Evolutionary conservation across 2,329 filamentous ascomycete genomes (phyloP).

Genomic region (Alternaria triticina): DNA sequence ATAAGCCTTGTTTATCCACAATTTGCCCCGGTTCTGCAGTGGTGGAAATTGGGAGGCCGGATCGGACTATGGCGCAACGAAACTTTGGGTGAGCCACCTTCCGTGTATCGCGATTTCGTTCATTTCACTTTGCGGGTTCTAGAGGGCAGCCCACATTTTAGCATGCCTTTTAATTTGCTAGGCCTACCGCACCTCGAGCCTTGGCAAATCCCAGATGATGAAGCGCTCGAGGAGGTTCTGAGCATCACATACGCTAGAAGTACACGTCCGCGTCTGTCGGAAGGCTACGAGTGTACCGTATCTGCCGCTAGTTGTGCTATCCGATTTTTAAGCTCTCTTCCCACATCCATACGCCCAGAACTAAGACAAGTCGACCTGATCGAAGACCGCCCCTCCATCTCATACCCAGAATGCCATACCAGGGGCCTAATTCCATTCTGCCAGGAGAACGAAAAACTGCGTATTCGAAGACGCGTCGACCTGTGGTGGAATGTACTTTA

Average conservation of each 20-base stretch:
- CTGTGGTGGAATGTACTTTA: background rate
- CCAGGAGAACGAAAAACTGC: background rate
- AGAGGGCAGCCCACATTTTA: fast-evolving
- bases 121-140: fast-evolving
- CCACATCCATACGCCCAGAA: fast-evolving
- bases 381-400: background rate
- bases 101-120: background rate
- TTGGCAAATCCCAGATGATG: background rate
- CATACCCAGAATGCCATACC: background rate
- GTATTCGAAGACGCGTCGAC: background rate
- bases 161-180: fast-evolving
- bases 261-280: too few relatives aligned
- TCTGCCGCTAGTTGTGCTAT: background rate
- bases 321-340: background rate
- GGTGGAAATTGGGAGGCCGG: too few relatives aligned
- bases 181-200: background rate
- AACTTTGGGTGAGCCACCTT: too few relatives aligned
- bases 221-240: fast-evolving
- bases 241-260: background rate
- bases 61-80: too few relatives aligned
- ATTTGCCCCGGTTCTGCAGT: background rate
- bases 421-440: background rate
- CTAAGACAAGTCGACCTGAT: background rate
- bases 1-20: background rate
- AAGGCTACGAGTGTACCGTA: too few relatives aligned